phyloP scores from a whole-genome alignment of 768 basidiomycete species.

The Russula compacta region DNA sequence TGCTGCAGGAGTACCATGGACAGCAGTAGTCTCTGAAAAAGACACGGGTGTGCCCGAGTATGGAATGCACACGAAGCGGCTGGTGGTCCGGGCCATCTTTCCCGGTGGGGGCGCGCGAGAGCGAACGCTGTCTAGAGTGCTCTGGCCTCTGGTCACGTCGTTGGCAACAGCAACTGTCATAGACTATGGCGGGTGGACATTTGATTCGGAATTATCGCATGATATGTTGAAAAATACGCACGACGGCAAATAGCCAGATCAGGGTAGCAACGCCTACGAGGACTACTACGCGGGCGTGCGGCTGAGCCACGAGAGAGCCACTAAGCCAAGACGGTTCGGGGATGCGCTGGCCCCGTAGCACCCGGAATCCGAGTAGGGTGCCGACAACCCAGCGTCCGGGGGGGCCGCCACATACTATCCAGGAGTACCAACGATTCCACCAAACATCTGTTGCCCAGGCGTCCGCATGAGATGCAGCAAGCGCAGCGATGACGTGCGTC shows the following conservation, averaged over 20 bases:
- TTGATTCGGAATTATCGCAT: neutral
- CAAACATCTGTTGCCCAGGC: conserved; percentile 14
- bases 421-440: conserved; percentile 21
- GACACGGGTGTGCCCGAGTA: neutral
- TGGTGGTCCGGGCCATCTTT: neutral
- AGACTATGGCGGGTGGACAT: neutral
- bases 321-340: conserved; percentile 6
- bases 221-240: neutral
- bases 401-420: conserved; percentile 21
- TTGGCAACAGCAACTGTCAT: conserved; percentile 9
- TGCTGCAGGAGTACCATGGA: neutral
- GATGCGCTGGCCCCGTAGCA: conserved; percentile 8
- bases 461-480: conserved; percentile 17
- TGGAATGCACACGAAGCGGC: conserved; percentile 16
- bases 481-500: conserved; percentile 12
- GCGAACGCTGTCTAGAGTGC: conserved; percentile 10
- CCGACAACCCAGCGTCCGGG: conserved; percentile 20
- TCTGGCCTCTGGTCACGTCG: conserved; percentile 15
- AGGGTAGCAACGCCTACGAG: conserved; percentile 4
- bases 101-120: neutral
- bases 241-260: conserved; percentile 15
- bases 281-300: conserved; percentile 7
- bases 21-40: conserved; percentile 4
- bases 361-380: conserved; percentile 16
- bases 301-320: conserved; percentile 13